Base-by-base conservation (phyloP, 495 filamentous ascomycete genomes). In the Astrothelium macrocarpum region DNA sequence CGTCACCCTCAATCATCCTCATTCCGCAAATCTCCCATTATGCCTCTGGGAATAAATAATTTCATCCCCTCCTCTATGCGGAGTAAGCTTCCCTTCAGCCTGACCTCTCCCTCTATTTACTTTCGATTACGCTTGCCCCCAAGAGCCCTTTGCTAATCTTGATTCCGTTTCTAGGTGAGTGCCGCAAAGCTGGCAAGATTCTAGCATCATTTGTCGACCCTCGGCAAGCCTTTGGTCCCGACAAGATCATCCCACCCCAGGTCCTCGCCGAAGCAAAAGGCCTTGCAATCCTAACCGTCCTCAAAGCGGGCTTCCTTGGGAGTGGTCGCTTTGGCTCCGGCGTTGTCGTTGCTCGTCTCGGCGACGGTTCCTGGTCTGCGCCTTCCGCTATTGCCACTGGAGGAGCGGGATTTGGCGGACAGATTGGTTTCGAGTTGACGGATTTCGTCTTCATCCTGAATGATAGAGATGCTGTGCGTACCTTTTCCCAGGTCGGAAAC, bases 391-490 rank as follows among this genome's bases (percentile, higher is more conserved):
- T 98, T 66, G 85, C 86, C 60, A 94, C 90, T 23, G 89, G 88
- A 28, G 94, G 94, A 68, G 95, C 87, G 62, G 94, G 94, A 29
- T 92, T 97, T 67, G 94, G 94, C 68, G 93, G 94, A 25, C 94
- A 98, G 74, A 95, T 98, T 71, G 94, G 94, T 32, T 93, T 96
- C 78, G 94, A 98, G 75, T 78, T 98, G 65, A 97, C 95, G 46
- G 94, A 98, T 73, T 97, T 98, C 73, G 95, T 98, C 69, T 97
- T 98, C 79, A 96, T 97, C 64, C 85, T 98, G 59, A 98, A 98
- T 75, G 94, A 98, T 72, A 82, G 86, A 45, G 84, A 82, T 45
- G 94, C 94, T 28, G 94, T 98, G 45, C 90, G 89, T 72, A 94
- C 94, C 39, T 97, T 97, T 75, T 92, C 94, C 2, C 93, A 97